Evolutionary conservation across 176 grass and related monocot species (phyloP).

Genomic region (Triticum monococcum): DNA sequence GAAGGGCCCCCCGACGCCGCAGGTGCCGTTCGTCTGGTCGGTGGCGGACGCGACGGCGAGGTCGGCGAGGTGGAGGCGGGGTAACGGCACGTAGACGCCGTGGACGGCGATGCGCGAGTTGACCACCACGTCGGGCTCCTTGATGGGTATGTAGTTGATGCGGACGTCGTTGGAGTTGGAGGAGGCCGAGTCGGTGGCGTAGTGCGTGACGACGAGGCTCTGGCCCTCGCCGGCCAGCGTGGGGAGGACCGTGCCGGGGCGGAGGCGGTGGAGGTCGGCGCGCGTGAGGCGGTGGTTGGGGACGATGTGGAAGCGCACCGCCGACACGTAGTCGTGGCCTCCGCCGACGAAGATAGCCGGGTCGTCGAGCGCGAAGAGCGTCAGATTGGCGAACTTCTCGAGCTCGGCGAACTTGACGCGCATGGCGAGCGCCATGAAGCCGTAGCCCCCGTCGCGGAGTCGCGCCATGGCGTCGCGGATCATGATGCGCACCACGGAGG

Average conservation of each 20-base stretch:
- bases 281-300: conserved; percentile 50
- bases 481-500: conserved; percentile 66
- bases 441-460: conserved; percentile 62
- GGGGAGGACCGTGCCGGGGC: conserved; percentile 49
- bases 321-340: conserved; percentile 59
- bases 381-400: conserved; percentile 53
- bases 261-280: conserved; percentile 48
- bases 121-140: conserved; percentile 58
- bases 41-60: conserved; percentile 38
- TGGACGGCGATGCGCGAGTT: conserved; percentile 72
- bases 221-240: conserved; percentile 57
- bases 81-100: conserved; percentile 57
- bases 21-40: conserved; percentile 2
- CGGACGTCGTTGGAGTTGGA: conserved; percentile 25
- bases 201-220: conserved; percentile 57
- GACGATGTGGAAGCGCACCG: conserved; percentile 66
- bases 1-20: background rate
- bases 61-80: conserved; percentile 54
- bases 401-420: conserved; percentile 70
- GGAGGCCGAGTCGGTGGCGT: background rate
- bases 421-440: conserved; percentile 74
- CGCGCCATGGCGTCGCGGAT: conserved; percentile 67
- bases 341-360: conserved; percentile 58
- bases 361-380: conserved; percentile 77
- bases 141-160: conserved; percentile 79